Evolutionary conservation across 1,284 basidiomycete genomes (phyloP), one percentile per base, ranked within the genome.

Genomic region (Hypsizygus ulmarius): DNA sequence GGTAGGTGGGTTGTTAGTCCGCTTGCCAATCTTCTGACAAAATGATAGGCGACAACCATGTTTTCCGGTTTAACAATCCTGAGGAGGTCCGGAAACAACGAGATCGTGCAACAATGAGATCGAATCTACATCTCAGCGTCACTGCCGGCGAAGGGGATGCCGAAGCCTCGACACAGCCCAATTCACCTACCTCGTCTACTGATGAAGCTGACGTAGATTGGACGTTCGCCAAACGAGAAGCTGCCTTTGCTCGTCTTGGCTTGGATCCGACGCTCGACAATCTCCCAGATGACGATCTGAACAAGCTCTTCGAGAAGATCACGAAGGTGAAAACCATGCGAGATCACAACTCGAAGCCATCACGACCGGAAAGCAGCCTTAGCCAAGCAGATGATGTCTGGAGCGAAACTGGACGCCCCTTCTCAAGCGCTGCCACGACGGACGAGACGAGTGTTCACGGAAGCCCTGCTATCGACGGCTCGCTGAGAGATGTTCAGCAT

Each of bases 41-140:
- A 28, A 28, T 45, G 51, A 32, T 53, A 90, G 95, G 96, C 45
- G 95, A 98, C 59, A 88, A 95, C 55, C 97, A 99, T 69, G 94
- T 98, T 47, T 99, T 99, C 69, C 84, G 96, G 12, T 98, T 97
- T 73, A 98, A 97, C 63, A 90, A 95, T 61, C 94, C 94, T 0
- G 93, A 93, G 63, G 90, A 95, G 61, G 95, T 96, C 43, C 84
- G 94, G 53, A 94, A 92, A 58, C 87, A 87, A 58, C 81, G 93
- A 43, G 84, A 93, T 64, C 84, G 90, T 36, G 81, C 83, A 2
- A 83, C 82, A 3, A 74, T 77, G 44, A 84, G 77, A 64, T 87
- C 85, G 10, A 83, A 76, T 62, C 65, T 90, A 63, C 81, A 82
- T 45, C 66, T 82, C 45, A 84, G 79, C 52, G 64, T 83, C 16